Percentiles rank a stretch among this genome's conserved stretches.
Conservation (phyloP, 1,139 yeast genomes). For the Pneumocystis canis region DNA sequence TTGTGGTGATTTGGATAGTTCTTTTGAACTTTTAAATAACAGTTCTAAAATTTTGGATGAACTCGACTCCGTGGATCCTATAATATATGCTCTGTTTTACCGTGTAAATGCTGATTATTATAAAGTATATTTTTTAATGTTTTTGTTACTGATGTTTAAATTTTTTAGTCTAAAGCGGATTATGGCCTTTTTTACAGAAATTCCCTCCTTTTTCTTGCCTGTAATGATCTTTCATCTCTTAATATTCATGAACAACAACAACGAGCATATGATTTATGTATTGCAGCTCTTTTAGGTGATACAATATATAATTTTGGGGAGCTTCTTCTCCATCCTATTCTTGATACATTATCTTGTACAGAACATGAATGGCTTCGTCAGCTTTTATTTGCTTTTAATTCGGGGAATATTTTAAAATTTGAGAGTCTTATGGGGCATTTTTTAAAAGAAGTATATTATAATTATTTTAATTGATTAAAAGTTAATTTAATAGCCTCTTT, state of each 20-base stretch:
- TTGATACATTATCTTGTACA: slow-evolving; percentile 39
- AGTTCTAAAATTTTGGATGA: slow-evolving; percentile 45
- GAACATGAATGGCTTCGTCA: slow-evolving; percentile 60
- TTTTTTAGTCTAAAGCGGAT: slow-evolving; percentile 40
- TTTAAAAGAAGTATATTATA: slow-evolving; percentile 24
- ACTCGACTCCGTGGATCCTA: slow-evolving; percentile 48
- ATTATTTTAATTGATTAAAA: background rate
- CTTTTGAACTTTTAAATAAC: slow-evolving; percentile 55
- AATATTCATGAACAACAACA: slow-evolving; percentile 39
- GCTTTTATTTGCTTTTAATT: slow-evolving; percentile 53
- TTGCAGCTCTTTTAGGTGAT: slow-evolving; percentile 83
- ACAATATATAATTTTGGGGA: slow-evolving; percentile 93
- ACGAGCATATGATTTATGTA: slow-evolving; percentile 66
- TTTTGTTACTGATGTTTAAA: background rate
- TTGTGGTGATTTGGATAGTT: slow-evolving; percentile 43
- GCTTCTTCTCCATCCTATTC: slow-evolving; percentile 74
- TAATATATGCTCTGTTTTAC: slow-evolving; percentile 71
- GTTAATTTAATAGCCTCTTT: slow-evolving; percentile 32
- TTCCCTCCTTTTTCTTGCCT: slow-evolving; percentile 47
- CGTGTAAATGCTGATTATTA: slow-evolving; percentile 64
- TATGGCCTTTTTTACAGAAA: slow-evolving; percentile 67
- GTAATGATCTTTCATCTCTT: slow-evolving; percentile 37
- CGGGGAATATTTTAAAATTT: slow-evolving; percentile 59
- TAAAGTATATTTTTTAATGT: slow-evolving; percentile 26
- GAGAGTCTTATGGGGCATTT: slow-evolving; percentile 32